phyloP scores from a whole-genome alignment of 345 rosid species.

The Murraya paniculata region DNA sequence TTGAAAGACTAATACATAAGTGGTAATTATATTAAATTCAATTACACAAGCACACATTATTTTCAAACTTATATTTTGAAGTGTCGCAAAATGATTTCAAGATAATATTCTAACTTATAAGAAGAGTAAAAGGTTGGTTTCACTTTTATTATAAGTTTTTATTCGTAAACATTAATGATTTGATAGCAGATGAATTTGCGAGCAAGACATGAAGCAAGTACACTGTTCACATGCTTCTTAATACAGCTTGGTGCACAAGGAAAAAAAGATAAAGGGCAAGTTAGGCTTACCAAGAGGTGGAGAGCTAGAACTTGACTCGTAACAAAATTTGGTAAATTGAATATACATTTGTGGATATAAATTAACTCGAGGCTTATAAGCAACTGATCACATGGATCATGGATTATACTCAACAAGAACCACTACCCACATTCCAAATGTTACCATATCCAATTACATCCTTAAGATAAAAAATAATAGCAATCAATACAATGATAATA shows the following conservation, averaged over 20 bases:
- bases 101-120: neutral
- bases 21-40: too few relatives aligned
- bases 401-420: neutral
- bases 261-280: conserved; percentile 13
- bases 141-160: neutral
- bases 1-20: too few relatives aligned
- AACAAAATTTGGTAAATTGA: conserved; percentile 17
- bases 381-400: conserved; percentile 9
- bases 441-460: neutral
- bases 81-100: neutral
- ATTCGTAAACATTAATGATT: neutral
- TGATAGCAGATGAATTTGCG: conserved; percentile 3
- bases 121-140: neutral
- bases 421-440: conserved; percentile 8
- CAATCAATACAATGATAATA: neutral
- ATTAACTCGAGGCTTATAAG: neutral
- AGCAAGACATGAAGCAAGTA: neutral
- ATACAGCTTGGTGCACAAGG: neutral
- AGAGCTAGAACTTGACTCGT: conserved; percentile 6
- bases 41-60: too few relatives aligned
- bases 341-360: neutral
- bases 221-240: neutral
- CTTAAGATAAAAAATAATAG: too few relatives aligned
- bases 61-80: too few relatives aligned
- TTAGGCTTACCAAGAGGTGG: conserved; percentile 23